Conservation (phyloP, 164 flowering plant species). For the Aristolochia californica region DNA sequence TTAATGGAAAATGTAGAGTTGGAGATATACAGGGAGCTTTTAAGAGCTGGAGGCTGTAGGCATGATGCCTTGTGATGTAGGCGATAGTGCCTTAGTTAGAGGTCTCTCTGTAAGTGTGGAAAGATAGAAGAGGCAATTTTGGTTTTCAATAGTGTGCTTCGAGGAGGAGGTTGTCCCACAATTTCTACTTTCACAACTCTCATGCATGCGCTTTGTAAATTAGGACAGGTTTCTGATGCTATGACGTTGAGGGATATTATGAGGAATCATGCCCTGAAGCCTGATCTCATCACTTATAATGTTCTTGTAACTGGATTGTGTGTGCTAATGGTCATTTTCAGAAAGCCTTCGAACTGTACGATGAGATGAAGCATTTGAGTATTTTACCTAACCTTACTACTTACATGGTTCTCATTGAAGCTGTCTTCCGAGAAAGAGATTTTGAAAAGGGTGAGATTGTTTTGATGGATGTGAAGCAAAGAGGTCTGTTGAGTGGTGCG, state of each 20-base stretch:
- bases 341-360: conserved; percentile 50
- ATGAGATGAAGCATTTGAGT: conserved; percentile 59
- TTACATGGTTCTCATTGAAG: conserved; percentile 36
- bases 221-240: conserved; percentile 38
- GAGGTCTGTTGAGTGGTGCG: conserved; percentile 35
- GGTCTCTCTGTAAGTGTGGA: conserved; percentile 64
- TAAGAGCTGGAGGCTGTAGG: conserved; percentile 47
- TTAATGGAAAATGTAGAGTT: conserved; percentile 51
- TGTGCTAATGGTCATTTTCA: conserved; percentile 33
- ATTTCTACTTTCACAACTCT: conserved; percentile 68
- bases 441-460: conserved; percentile 27
- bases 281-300: conserved; percentile 59
- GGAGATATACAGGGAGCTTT: conserved; percentile 59
- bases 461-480: conserved; percentile 40
- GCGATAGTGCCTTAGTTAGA: conserved; percentile 71
- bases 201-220: conserved; percentile 54
- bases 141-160: conserved; percentile 46
- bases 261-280: conserved; percentile 39
- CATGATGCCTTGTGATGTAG: conserved; percentile 32
- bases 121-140: conserved; percentile 60
- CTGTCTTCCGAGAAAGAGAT: conserved; percentile 21
- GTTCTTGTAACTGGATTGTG: conserved; percentile 66
- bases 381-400: conserved; percentile 49
- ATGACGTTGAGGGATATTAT: conserved; percentile 33
- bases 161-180: conserved; percentile 42